Evolutionary conservation across 331 rosid genomes (phyloP), one percentile per base, ranked within the genome.

Genomic region (Phaseolus coccineus): DNA sequence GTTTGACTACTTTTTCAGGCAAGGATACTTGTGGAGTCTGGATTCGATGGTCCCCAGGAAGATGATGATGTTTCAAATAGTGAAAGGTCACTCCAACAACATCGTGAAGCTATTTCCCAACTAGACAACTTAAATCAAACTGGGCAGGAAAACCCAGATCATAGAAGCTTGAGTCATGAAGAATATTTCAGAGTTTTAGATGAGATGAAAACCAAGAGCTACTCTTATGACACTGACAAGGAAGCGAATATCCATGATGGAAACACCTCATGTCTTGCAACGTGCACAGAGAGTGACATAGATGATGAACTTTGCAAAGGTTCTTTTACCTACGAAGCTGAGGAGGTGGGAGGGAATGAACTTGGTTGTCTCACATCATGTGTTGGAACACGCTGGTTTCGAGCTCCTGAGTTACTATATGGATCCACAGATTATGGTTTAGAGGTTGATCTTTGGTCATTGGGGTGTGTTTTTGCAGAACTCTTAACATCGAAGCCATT

Each of bases 381-480:
- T 52, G 93, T 94, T 0, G 98, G 98, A 55, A 94, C 96, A 77
- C 91, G 98, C 13, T 94, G 97, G 98, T 94, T 89, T 69, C 83
- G 94, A 72, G 93, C 97, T 14, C 98, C 98, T 1, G 98, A 94
- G 81, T 77, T 94, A 46, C 97, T 94, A 48, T 92, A 85, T 9
- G 97, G 98, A 66, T 90, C 94, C 69, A 84, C 82, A 4, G 64
- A 83, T 73, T 94, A 94, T 40, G 91, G 98, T 75, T 64, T 89
- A 31, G 97, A 89, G 89, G 79, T 92, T 53, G 98, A 94, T 84
- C 83, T 94, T 2, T 94, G 98, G 98, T 92, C 98, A 7, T 74
- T 94, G 78, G 98, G 98, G 14, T 92, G 98, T 87, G 83, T 94
- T 73, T 89, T 92, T 50, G 90, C 98, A 0, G 96, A 92, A 81